A percentile compares a stretch with the other conserved stretches of the same genome.
phyloP scores from a whole-genome alignment of 257 asterid genomes.

The Coffea eugenioides region DNA sequence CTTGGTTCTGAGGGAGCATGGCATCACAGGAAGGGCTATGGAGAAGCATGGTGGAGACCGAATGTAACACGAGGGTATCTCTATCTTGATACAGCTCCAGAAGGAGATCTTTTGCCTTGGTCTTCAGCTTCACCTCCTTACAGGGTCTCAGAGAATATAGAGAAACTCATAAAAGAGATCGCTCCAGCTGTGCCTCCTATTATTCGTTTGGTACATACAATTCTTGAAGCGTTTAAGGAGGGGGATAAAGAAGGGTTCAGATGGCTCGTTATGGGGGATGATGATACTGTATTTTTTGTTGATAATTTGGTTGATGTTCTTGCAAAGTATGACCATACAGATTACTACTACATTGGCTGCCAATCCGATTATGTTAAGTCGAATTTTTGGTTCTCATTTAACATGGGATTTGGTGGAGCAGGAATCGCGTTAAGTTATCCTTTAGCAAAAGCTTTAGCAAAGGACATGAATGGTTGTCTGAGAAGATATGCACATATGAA shows the following conservation, averaged over 20 bases:
- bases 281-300: constrained; percentile 43
- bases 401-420: constrained; percentile 54
- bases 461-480: constrained; percentile 35
- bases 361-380: constrained; percentile 40
- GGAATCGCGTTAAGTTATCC: constrained; percentile 44
- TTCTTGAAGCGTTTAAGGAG: constrained; percentile 27
- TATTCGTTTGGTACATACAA: constrained; percentile 37
- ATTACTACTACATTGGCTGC: constrained; percentile 43
- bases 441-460: constrained; percentile 40
- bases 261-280: constrained; percentile 52
- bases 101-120: constrained; percentile 31
- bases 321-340: constrained; percentile 31
- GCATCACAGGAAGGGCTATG: constrained; percentile 25
- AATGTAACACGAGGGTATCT: constrained; percentile 39
- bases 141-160: constrained; percentile 25
- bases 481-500: constrained; percentile 36
- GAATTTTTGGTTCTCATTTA: constrained; percentile 36
- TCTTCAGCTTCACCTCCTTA: constrained; percentile 30
- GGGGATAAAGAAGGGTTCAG: constrained; percentile 25
- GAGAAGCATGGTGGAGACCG: constrained; percentile 55
- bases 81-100: constrained; percentile 34
- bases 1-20: constrained; percentile 39
- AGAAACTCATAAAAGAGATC: constrained; percentile 20
- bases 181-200: constrained; percentile 27
- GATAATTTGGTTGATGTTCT: constrained; percentile 47